Percentiles rank a stretch among this genome's conserved stretches.
These are phyloP conservation scores for Mesembryanthemum crystallinum DNA, from an alignment of 148 eudicot species.

Conservation along the genomic window DNA sequence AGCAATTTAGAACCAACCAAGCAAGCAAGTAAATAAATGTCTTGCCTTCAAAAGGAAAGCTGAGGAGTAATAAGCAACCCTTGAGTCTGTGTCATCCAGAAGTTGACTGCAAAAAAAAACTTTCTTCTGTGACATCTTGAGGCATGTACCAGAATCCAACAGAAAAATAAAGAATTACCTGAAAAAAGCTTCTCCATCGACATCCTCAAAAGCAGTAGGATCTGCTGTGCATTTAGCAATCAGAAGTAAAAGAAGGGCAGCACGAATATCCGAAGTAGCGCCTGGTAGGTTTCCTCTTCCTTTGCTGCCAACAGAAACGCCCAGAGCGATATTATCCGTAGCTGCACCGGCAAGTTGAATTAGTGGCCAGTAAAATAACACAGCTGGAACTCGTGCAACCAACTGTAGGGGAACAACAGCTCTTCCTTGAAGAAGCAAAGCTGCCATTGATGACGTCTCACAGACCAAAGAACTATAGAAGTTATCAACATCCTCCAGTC, in stretches of 20 bases:
- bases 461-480: constrained; percentile 42
- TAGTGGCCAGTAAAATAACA: constrained; percentile 90
- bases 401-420: constrained; percentile 94
- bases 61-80: constrained; percentile 97
- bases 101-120: constrained; percentile 56
- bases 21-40: not conserved
- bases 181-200: constrained; percentile 94
- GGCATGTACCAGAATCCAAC: not conserved
- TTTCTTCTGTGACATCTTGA: not conserved
- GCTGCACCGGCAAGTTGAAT: constrained; percentile 98
- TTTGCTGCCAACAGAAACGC: constrained; percentile 98
- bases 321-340: constrained; percentile 91
- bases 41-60: constrained; percentile 93
- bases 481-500: constrained; percentile 50
- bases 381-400: constrained; percentile 91
- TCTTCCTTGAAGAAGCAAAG: constrained; percentile 85
- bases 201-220: constrained; percentile 78
- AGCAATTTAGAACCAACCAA: constrained; percentile 2
- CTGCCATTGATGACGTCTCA: constrained; percentile 93
- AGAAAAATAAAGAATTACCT: constrained; percentile 39
- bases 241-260: constrained; percentile 91
- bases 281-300: constrained; percentile 98
- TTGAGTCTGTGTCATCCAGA: constrained; percentile 94
- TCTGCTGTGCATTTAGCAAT: constrained; percentile 99
- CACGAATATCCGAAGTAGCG: constrained; percentile 96